Evolutionary conservation across 2,329 filamentous ascomycete species (phyloP).

Genomic region (Talaromyces rugulosus): DNA sequence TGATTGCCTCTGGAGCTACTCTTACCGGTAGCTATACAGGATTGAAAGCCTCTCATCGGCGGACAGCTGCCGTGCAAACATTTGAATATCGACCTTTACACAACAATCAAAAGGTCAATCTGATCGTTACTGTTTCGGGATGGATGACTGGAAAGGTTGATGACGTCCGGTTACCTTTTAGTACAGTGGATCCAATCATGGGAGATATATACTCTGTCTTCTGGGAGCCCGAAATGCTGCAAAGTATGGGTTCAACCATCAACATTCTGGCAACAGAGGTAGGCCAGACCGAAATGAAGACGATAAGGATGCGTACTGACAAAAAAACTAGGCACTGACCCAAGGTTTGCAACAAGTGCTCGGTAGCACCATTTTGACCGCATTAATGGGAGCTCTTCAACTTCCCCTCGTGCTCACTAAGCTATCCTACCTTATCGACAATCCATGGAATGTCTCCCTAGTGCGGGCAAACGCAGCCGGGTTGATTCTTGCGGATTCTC

Average conservation of each 20-base stretch:
- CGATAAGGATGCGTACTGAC: background rate
- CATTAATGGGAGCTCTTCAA: conserved; percentile 87
- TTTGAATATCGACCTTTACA: conserved; percentile 96
- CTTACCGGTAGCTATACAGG: conserved; percentile 84
- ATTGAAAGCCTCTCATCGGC: conserved; percentile 74
- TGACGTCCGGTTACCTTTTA: conserved; percentile 91
- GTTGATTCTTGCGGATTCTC: conserved; percentile 86
- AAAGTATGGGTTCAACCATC: conserved; percentile 96
- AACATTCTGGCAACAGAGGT: conserved; percentile 97
- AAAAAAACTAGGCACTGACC: conserved; percentile 68
- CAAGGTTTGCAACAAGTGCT: conserved; percentile 94
- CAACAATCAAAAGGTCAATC: conserved; percentile 95
- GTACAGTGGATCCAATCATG: conserved; percentile 96
- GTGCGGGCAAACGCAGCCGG: conserved; percentile 85
- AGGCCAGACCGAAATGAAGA: conserved; percentile 25
- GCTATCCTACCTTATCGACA: conserved; percentile 92
- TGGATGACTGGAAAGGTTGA: conserved; percentile 99
- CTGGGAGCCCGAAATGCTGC: conserved; percentile 98
- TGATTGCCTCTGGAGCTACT: conserved; percentile 87
- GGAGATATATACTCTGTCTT: conserved; percentile 94
- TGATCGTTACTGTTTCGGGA: conserved; percentile 90
- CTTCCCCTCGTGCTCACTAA: conserved; percentile 91
- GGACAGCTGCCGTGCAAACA: conserved; percentile 88
- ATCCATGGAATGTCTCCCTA: conserved; percentile 96
- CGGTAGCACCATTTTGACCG: conserved; percentile 80